These are phyloP conservation scores for Hansenula sp. DNA, from an alignment of 1,139 yeast species.

Conservation along the genomic window DNA sequence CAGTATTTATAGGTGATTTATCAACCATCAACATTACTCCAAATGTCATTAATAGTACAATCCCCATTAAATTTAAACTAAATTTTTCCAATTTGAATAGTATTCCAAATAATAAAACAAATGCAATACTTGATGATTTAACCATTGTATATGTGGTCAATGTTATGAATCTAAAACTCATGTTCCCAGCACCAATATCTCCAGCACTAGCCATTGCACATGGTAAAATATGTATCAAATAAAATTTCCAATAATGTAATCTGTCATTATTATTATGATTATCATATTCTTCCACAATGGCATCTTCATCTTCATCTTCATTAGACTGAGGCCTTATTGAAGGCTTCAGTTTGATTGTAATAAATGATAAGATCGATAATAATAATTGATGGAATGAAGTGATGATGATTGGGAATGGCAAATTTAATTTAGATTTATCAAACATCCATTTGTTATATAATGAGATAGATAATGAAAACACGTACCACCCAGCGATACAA, in stretches of 20 bases:
- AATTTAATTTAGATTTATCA: conserved; percentile 63
- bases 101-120: conserved; percentile 84
- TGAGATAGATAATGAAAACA: conserved; percentile 71
- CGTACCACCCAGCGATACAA: conserved; percentile 41
- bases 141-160: conserved; percentile 90
- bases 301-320: conserved; percentile 13
- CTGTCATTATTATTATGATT: conserved; percentile 4
- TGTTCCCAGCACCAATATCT: conserved; percentile 90
- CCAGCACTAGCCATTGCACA: conserved; percentile 89
- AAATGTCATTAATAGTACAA: conserved; percentile 71
- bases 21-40: conserved; percentile 89
- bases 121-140: conserved; percentile 80
- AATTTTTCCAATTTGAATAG: conserved; percentile 73
- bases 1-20: conserved; percentile 20
- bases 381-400: conserved; percentile 84
- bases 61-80: conserved; percentile 58
- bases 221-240: conserved; percentile 61
- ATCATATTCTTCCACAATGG: too few species aligned
- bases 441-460: conserved; percentile 98
- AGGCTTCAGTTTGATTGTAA: conserved; percentile 44
- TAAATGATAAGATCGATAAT: conserved; percentile 46
- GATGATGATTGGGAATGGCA: conserved; percentile 77
- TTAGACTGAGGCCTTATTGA: conserved; percentile 37
- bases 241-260: conserved; percentile 29
- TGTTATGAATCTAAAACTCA: conserved; percentile 74